Evolutionary conservation across 805 yeast species (phyloP).

Genomic region (Saitoella complicata): DNA sequence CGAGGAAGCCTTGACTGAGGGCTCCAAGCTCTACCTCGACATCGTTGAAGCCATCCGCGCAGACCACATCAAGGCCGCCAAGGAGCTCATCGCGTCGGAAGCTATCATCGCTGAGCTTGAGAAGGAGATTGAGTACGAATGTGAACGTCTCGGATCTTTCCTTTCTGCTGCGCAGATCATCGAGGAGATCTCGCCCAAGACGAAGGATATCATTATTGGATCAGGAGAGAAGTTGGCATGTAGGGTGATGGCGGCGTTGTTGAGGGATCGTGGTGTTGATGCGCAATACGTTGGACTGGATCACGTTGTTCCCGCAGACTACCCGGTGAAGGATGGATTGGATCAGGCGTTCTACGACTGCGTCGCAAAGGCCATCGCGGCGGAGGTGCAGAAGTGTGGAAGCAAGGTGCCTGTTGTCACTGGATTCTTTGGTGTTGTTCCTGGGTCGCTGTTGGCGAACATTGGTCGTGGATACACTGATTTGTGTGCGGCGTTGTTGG

Average conservation of each 20-base stretch:
- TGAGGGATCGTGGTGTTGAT: constrained; percentile 66
- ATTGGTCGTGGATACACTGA: constrained; percentile 98
- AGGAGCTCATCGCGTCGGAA: constrained; percentile 29
- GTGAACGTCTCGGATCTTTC: constrained; percentile 50
- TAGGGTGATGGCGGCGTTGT: constrained; percentile 68
- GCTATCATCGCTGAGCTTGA: constrained; percentile 39
- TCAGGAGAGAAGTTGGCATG: constrained; percentile 90
- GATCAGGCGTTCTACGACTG: constrained; percentile 46
- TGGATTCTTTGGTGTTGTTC: constrained; percentile 91
- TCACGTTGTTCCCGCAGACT: constrained; percentile 47
- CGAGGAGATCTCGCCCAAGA: constrained; percentile 80
- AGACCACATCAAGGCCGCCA: constrained; percentile 70
- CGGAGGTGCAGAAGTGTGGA: constrained; percentile 23
- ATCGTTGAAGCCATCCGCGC: constrained; percentile 51
- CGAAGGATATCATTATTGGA: constrained; percentile 78
- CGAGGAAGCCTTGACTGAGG: constrained; percentile 35
- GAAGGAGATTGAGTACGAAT: constrained; percentile 43
- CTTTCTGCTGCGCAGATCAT: constrained; percentile 77
- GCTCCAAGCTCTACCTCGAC: constrained; percentile 32
- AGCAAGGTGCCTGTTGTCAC: constrained; percentile 64
- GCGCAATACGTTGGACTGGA: constrained; percentile 72
- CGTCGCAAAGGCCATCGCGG: constrained; percentile 35
- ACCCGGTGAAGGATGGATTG: constrained; percentile 39
- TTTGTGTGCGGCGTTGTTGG: constrained; percentile 88
- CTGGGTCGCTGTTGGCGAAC: constrained; percentile 82